phyloP scores from a whole-genome alignment of 2,329 filamentous ascomycete species.

The Phyllachora maydis region DNA sequence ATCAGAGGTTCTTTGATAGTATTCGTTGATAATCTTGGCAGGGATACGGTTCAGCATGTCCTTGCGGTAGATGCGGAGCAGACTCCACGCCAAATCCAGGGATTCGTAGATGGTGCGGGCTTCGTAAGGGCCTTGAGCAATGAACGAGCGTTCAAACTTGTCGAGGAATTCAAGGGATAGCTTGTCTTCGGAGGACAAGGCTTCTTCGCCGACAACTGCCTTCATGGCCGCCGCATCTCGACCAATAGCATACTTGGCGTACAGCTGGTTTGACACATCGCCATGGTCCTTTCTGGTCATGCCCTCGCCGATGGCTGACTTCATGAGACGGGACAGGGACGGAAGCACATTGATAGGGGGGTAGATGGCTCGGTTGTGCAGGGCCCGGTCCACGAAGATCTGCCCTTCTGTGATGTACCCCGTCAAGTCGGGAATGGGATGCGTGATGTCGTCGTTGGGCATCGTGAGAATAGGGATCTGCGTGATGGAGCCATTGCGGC shows the following conservation, averaged over 20 bases:
- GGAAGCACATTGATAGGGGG: slow-evolving; percentile 97
- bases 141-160: slow-evolving; percentile 94
- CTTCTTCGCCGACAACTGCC: slow-evolving; percentile 96
- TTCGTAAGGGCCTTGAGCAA: slow-evolving; percentile 82
- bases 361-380: slow-evolving; percentile 94
- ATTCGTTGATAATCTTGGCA: slow-evolving; percentile 64
- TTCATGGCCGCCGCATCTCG: slow-evolving; percentile 98
- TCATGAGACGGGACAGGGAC: slow-evolving; percentile 97
- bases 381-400: slow-evolving; percentile 86
- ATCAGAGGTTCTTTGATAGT: slow-evolving; percentile 51
- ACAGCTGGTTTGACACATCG: slow-evolving; percentile 97
- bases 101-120: slow-evolving; percentile 81
- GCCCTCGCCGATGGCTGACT: slow-evolving; percentile 94
- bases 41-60: slow-evolving; percentile 92
- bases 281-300: slow-evolving; percentile 94
- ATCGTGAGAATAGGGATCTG: slow-evolving; percentile 98
- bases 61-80: slow-evolving; percentile 95
- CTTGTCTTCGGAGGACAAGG: slow-evolving; percentile 88
- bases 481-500: slow-evolving; percentile 94
- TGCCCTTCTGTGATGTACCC: slow-evolving; percentile 99
- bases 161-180: slow-evolving; percentile 96
- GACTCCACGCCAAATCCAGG: slow-evolving; percentile 85
- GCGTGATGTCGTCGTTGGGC: slow-evolving; percentile 99
- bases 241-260: slow-evolving; percentile 98
- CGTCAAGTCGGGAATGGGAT: slow-evolving; percentile 95